Percentiles rank a stretch among this genome's conserved stretches.
These are phyloP conservation scores for Plasmodium adleri DNA, from an alignment of 169 alveolate species.

Conservation along the genomic window DNA sequence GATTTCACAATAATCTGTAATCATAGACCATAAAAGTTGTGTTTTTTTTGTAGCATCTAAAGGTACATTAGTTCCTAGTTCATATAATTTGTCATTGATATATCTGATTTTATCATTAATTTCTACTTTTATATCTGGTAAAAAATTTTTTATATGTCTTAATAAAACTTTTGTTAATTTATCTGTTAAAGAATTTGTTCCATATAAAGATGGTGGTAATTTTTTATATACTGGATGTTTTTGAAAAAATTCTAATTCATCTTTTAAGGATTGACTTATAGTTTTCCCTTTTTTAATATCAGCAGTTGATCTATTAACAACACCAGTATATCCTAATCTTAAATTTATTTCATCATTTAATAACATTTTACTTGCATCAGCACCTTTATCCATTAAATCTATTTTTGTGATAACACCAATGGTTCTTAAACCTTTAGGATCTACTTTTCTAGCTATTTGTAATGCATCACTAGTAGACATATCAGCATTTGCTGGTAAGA, in stretches of 20 bases:
- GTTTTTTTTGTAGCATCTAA: constrained; percentile 92
- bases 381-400: constrained; percentile 99
- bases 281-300: constrained; percentile 94
- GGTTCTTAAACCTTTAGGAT: constrained; percentile 97
- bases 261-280: constrained; percentile 92
- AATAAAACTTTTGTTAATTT: constrained; percentile 96
- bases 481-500: constrained; percentile 98
- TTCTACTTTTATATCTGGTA: constrained; percentile 97
- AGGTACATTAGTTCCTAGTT: constrained; percentile 95
- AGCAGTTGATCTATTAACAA: constrained; percentile 93
- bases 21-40: constrained; percentile 97
- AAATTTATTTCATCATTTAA: constrained; percentile 96
- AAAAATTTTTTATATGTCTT: constrained; percentile 95
- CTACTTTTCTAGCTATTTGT: constrained; percentile 96
- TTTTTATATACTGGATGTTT: constrained; percentile 95
- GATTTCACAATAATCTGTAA: constrained; percentile 97
- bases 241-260: constrained; percentile 94
- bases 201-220: constrained; percentile 93
- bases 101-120: constrained; percentile 81
- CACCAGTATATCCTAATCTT: constrained; percentile 97
- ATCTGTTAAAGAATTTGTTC: constrained; percentile 95
- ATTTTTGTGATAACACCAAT: constrained; percentile 97
- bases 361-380: constrained; percentile 97
- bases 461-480: constrained; percentile 98
- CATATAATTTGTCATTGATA: constrained; percentile 87